Percentiles rank a stretch among this genome's conserved stretches.
Conservation (phyloP, 306 rosid genomes). For the Aeschynomene evenia region DNA sequence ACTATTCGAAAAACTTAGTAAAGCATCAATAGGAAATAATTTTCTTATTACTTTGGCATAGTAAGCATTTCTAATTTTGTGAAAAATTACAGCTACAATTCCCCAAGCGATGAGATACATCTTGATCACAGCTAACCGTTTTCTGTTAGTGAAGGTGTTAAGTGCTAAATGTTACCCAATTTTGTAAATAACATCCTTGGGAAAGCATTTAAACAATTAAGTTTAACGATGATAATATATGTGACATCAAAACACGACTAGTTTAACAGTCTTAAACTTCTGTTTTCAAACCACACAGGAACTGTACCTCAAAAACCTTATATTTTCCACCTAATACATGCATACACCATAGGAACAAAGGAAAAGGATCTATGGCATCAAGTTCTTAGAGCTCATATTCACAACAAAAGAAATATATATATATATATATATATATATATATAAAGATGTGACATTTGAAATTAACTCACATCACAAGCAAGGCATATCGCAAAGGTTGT, state of each 20-base stretch:
- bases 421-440: slow-evolving; percentile 1
- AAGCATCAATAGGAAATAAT: background rate
- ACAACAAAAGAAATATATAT: slow-evolving; percentile 16
- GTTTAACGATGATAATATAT: background rate
- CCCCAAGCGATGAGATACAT: slow-evolving; percentile 3
- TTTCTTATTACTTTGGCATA: background rate
- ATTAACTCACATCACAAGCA: slow-evolving; percentile 75
- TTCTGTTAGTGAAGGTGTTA: slow-evolving; percentile 10
- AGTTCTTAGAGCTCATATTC: background rate
- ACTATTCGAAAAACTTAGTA: background rate
- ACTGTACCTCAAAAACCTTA: background rate
- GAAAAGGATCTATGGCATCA: slow-evolving; percentile 22
- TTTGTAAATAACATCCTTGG: slow-evolving; percentile 6
- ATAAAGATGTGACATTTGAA: slow-evolving; percentile 4
- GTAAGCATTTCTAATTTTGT: background rate
- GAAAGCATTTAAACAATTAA: background rate
- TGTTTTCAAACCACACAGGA: background rate
- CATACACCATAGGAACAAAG: slow-evolving; percentile 30
- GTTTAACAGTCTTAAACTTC: background rate
- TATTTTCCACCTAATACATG: slow-evolving; percentile 9
- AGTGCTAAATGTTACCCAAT: background rate
- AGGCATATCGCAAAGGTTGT: slow-evolving; percentile 63
- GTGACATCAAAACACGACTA: background rate
- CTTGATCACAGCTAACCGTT: slow-evolving; percentile 1
- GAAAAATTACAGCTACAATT: background rate